A percentile compares a stretch with the other conserved stretches of the same genome.
Conservation (phyloP, 495 filamentous ascomycete species). For the Hypoxylon crocopeplum region DNA sequence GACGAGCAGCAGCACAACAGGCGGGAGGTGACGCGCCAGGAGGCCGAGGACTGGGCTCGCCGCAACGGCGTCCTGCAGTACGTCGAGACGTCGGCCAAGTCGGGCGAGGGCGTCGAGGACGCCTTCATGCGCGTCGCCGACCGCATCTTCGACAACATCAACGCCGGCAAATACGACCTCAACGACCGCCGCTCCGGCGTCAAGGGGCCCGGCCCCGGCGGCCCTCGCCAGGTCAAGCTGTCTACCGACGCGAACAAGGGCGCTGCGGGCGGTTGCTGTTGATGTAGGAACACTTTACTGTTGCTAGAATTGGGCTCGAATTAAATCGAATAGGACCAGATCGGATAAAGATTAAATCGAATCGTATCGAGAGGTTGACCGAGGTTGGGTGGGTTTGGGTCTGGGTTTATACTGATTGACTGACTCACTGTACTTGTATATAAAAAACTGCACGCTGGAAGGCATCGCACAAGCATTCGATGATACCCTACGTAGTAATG, state of each 20-base stretch:
- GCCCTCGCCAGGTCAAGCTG: conserved; percentile 60
- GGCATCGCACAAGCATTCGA: conserved; percentile 34
- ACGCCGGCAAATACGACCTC: conserved; percentile 89
- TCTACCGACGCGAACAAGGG: conserved; percentile 44
- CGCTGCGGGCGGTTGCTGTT: conserved; percentile 41
- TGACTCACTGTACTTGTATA: too few species aligned
- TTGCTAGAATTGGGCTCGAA: not conserved
- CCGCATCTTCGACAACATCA: conserved; percentile 93
- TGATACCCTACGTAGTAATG: conserved; percentile 41
- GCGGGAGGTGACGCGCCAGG: conserved; percentile 75
- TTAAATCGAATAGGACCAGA: not conserved
- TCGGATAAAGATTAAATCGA: too few species aligned
- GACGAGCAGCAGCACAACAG: conserved; percentile 68
- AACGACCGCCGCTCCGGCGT: conserved; percentile 95
- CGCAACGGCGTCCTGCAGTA: conserved; percentile 84
- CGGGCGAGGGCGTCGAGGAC: conserved; percentile 87
- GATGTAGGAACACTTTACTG: conserved; percentile 3
- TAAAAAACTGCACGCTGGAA: conserved; percentile 18
- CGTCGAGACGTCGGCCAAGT: conserved; percentile 96
- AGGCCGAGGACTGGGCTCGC: conserved; percentile 88
- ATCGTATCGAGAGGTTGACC: too few species aligned
- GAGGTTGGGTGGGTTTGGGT: not conserved
- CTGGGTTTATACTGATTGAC: not conserved
- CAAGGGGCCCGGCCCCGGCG: conserved; percentile 62
- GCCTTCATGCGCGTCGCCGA: conserved; percentile 94